These are phyloP conservation scores for Paramecium caudatum DNA, from an alignment of 73 alveolate species.

Conservation along the genomic window DNA sequence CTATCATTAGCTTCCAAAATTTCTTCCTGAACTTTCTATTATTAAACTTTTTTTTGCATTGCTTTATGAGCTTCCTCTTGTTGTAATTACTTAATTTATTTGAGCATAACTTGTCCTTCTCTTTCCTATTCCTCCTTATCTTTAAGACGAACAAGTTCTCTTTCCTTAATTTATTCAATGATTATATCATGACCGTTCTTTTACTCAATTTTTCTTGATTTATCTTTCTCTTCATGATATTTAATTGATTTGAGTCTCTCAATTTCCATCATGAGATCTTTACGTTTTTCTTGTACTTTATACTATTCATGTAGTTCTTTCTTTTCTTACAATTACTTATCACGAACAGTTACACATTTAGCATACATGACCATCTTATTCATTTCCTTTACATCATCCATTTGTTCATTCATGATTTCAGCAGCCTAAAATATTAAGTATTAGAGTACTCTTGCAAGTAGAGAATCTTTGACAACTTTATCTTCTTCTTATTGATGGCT, in stretches of 20 bases:
- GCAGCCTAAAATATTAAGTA: slow-evolving; percentile 67
- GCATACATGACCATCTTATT: slow-evolving; percentile 90
- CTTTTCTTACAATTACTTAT: slow-evolving; percentile 85
- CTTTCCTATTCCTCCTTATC: slow-evolving; percentile 89
- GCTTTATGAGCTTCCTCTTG: slow-evolving; percentile 84
- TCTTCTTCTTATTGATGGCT: slow-evolving; percentile 61
- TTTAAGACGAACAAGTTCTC: slow-evolving; percentile 85
- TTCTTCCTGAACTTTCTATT: slow-evolving; percentile 83
- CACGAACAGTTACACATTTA: slow-evolving; percentile 89
- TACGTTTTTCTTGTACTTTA: slow-evolving; percentile 86
- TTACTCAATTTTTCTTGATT: slow-evolving; percentile 76
- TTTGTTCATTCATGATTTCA: slow-evolving; percentile 81
- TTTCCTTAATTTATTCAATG: slow-evolving; percentile 90
- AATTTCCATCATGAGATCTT: slow-evolving; percentile 92
- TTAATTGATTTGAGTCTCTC: slow-evolving; percentile 88
- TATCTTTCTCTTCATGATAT: slow-evolving; percentile 84
- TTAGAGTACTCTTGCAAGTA: slow-evolving; percentile 49
- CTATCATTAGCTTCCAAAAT: slow-evolving; percentile 85
- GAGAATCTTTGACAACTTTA: slow-evolving; percentile 72
- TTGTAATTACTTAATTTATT: slow-evolving; percentile 81
- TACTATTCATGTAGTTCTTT: slow-evolving; percentile 81
- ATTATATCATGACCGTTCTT: slow-evolving; percentile 82
- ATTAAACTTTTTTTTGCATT: slow-evolving; percentile 79
- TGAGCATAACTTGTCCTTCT: slow-evolving; percentile 86
- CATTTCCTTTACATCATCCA: slow-evolving; percentile 91